These are phyloP conservation scores for Mycena polygramma DNA, from an alignment of 768 basidiomycete genomes.

Conservation along the genomic window DNA sequence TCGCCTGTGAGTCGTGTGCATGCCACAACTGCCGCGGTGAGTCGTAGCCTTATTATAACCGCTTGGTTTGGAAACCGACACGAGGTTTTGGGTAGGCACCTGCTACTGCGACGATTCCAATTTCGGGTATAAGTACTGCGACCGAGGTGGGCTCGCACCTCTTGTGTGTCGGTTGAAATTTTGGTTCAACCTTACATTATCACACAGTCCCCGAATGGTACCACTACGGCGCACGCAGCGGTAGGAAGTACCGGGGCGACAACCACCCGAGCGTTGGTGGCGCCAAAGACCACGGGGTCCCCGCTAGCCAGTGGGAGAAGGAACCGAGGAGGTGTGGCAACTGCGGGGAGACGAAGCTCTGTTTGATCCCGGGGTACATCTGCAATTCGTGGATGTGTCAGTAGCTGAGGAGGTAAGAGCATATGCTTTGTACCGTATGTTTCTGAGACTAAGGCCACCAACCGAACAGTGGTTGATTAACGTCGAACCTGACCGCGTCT, in stretches of 20 bases:
- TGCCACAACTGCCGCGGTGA: constrained; percentile 24
- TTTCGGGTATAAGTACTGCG: constrained; percentile 24
- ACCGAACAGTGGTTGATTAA: too few species aligned
- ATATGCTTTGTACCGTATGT: too few species aligned
- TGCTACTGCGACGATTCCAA: constrained; percentile 29
- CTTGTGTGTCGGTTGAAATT: background rate
- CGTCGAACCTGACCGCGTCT: too few species aligned
- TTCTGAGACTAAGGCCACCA: too few species aligned
- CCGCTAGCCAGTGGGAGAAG: constrained; percentile 10
- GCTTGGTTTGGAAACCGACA: background rate
- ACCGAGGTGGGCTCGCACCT: background rate
- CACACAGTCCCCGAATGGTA: constrained; percentile 32
- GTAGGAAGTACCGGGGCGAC: constrained; percentile 14
- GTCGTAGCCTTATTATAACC: background rate
- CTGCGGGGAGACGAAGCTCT: constrained; percentile 18
- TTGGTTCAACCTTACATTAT: background rate
- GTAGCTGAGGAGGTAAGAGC: background rate
- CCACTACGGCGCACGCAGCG: constrained; percentile 4
- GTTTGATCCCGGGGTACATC: constrained; percentile 15
- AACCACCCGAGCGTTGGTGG: background rate
- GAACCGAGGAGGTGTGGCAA: constrained; percentile 13
- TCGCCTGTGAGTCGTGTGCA: background rate
- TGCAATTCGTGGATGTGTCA: constrained; percentile 16
- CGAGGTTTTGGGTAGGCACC: background rate
- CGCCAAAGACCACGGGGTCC: constrained; percentile 1